Evolutionary conservation across 75 land plant species (phyloP).

Genomic region (Cupressus sempervirens): DNA sequence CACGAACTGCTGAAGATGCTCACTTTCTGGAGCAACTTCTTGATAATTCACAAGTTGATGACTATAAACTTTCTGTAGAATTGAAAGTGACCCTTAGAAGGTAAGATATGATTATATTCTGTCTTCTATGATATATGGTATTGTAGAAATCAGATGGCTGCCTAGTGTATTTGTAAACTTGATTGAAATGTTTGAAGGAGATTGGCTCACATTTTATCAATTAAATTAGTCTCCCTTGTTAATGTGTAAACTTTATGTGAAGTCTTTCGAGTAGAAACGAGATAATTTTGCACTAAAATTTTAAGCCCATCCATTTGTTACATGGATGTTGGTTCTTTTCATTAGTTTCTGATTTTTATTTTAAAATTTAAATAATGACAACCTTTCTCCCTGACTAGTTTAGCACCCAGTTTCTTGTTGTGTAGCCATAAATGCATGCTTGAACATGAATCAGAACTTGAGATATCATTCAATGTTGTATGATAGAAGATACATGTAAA

Average conservation of each 20-base stretch:
- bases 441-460: neutral
- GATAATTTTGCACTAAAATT: neutral
- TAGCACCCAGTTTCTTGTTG: neutral
- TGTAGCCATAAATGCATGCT: neutral
- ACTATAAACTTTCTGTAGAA: conserved; percentile 72
- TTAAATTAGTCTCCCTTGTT: neutral
- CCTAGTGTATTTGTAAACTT: neutral
- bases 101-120: conserved; percentile 24
- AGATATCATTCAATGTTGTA: neutral
- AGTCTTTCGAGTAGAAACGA: neutral
- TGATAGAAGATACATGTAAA: neutral
- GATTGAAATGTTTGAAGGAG: neutral
- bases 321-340: neutral
- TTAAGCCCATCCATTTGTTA: neutral
- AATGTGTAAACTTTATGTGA: neutral
- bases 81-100: conserved; percentile 78
- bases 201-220: neutral
- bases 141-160: neutral
- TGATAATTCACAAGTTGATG: conserved; percentile 93
- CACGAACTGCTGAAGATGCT: conserved; percentile 73
- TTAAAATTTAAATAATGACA: neutral
- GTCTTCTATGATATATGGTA: neutral
- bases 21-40: conserved; percentile 91
- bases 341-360: neutral
- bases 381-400: neutral